Percentiles rank a stretch among this genome's conserved stretches.
Evolutionary conservation across 73 alveolate genomes (phyloP).

Genomic region (Uronychia binucleata): DNA sequence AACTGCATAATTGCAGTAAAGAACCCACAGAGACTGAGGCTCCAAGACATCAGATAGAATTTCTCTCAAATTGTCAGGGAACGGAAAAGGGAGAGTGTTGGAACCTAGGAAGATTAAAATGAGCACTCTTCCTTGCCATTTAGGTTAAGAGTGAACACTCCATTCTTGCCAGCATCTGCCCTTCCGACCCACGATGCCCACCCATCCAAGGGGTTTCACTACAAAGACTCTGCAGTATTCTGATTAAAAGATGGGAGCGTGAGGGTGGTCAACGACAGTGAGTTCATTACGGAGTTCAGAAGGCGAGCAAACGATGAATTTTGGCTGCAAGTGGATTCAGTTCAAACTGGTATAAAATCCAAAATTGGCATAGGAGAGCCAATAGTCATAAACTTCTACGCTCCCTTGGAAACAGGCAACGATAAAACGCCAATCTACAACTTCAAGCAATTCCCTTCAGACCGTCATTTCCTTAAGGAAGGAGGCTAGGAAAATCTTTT

Average conservation of each 20-base stretch:
- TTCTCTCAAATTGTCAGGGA: background rate
- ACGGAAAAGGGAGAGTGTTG: slow-evolving; percentile 10
- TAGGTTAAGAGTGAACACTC: background rate
- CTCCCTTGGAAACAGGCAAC: slow-evolving; percentile 44
- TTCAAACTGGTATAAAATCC: slow-evolving; percentile 53
- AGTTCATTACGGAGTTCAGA: slow-evolving; percentile 53
- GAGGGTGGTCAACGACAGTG: slow-evolving; percentile 57
- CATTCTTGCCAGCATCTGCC: background rate
- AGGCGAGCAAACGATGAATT: slow-evolving; percentile 56
- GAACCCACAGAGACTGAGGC: slow-evolving; percentile 7
- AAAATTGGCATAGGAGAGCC: slow-evolving; percentile 62
- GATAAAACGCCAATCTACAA: slow-evolving; percentile 50
- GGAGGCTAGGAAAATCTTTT: slow-evolving; percentile 1
- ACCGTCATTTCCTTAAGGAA: slow-evolving; percentile 42
- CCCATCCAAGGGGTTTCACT: slow-evolving; percentile 23
- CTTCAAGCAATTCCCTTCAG: slow-evolving; percentile 36
- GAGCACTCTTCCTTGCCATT: background rate
- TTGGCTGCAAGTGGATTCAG: slow-evolving; percentile 54
- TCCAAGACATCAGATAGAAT: background rate
- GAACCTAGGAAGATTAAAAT: background rate
- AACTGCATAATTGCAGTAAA: slow-evolving; percentile 1
- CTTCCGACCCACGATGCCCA: background rate
- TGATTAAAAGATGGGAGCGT: slow-evolving; percentile 22
- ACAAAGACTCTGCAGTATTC: slow-evolving; percentile 56
- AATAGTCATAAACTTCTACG: slow-evolving; percentile 55